phyloP scores from a whole-genome alignment of 139 green algal genomes.

The Volvox africanus region DNA sequence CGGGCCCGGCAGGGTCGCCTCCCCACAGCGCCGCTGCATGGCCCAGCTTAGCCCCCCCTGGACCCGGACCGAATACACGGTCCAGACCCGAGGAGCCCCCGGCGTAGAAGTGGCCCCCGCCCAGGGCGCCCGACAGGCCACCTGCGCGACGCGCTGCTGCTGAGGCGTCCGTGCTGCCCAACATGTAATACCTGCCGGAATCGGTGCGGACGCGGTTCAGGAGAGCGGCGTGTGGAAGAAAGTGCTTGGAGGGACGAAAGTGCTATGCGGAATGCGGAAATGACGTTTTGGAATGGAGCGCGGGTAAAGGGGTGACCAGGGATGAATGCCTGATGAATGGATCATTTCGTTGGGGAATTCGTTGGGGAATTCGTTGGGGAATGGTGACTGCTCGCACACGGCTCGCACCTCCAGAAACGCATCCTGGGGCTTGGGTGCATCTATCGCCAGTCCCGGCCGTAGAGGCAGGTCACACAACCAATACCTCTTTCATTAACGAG shows the following conservation, averaged over 20 bases:
- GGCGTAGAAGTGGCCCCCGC: background rate
- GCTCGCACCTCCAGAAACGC: background rate
- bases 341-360: background rate
- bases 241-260: background rate
- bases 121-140: constrained; percentile 32
- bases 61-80: constrained; percentile 20
- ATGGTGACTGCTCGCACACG: too few species aligned
- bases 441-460: background rate
- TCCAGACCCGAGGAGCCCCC: constrained; percentile 20
- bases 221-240: background rate
- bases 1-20: constrained; percentile 5
- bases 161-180: constrained; percentile 64
- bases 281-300: background rate
- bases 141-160: constrained; percentile 16
- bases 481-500: background rate
- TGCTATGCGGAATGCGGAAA: background rate
- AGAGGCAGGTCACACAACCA: background rate
- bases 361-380: background rate
- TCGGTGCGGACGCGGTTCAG: background rate
- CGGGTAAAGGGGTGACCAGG: background rate
- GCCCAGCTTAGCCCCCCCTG: background rate
- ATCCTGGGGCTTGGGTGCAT: too few species aligned
- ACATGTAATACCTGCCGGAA: constrained; percentile 78
- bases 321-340: background rate
- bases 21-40: constrained; percentile 29